Conservation (phyloP, 2,329 filamentous ascomycete species). For the Volutella citrinella region DNA sequence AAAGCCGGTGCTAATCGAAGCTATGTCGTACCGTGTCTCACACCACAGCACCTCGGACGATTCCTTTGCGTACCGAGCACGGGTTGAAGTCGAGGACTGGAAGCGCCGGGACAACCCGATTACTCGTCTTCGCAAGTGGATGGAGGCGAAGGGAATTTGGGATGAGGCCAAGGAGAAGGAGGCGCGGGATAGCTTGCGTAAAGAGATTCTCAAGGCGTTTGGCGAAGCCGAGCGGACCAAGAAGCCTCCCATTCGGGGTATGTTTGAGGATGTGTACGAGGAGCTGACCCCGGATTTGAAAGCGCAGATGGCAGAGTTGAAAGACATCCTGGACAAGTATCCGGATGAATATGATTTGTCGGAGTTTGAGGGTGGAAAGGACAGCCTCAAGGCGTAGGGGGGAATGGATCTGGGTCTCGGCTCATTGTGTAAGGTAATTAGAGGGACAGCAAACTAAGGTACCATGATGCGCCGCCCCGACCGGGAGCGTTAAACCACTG, state of each 20-base stretch:
- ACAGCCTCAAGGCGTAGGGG: constrained; percentile 48
- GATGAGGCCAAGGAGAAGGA: constrained; percentile 78
- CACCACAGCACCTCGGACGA: constrained; percentile 98
- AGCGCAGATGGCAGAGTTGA: constrained; percentile 70
- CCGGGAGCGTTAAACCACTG: too few relatives aligned
- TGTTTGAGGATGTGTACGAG: constrained; percentile 91
- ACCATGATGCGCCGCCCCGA: too few relatives aligned
- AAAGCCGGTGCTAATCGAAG: constrained; percentile 82
- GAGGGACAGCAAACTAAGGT: too few relatives aligned
- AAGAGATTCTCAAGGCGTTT: constrained; percentile 81
- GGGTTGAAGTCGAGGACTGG: constrained; percentile 94
- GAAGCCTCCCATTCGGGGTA: constrained; percentile 66
- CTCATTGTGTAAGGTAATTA: too few relatives aligned
- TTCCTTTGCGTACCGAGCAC: constrained; percentile 91
- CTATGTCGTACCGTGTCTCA: constrained; percentile 96
- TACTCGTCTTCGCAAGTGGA: constrained; percentile 81
- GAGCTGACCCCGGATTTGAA: constrained; percentile 75
- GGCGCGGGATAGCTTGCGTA: constrained; percentile 61
- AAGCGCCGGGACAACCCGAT: constrained; percentile 88
- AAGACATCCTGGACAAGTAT: constrained; percentile 76
- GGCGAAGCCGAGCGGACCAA: constrained; percentile 77
- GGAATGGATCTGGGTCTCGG: too few relatives aligned
- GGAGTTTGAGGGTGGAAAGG: constrained; percentile 71
- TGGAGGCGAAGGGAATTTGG: constrained; percentile 82
- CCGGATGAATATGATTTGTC: constrained; percentile 87